Evolutionary conservation across 257 asterid genomes (phyloP), one percentile per base, ranked within the genome.

Genomic region (Mitragyna speciosa): DNA sequence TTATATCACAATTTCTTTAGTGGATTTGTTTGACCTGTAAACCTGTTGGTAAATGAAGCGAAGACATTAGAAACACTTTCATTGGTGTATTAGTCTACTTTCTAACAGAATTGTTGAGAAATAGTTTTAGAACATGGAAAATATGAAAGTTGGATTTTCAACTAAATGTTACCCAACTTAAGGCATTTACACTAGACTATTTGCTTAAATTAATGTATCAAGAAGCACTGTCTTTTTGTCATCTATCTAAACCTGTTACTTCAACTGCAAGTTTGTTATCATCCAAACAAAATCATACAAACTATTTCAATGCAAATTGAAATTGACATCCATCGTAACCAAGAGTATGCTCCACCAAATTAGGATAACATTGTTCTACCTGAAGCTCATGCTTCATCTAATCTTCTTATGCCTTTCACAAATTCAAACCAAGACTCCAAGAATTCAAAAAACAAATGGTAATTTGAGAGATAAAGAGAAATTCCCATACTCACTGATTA

Each of bases 401-500:
- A 20, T 58, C 22, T 11, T 58, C 14, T 33, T 3, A 36, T 75
- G 49, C 24, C 26, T 22, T 3, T n/a, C 73, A 36, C n/a, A 22
- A 24, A 77, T 56, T 76, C 61, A 47, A 15, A n/a, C 20, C 39
- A 1, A 28, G n/a, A 24, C 20, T 2, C n/a, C 64, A 17, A 30
- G 5, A 43, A 61, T n/a, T 45, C 45, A 9, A 16, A 43, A 43
- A 56, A 56, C 24, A 54, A 56, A 17, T 56, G 26, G n/a, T 17
- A 15, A 5, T 52, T 52, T 52, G 16, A 52, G 28, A 71, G 49
- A 10, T n/a, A 20, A 56, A 56, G 64, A 56, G 64, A 72, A 14
- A 15, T n/a, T 49, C 61, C 80, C 22, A 24, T 56, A 82, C 89
- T 83, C 75, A 85, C 90, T 83, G n/a, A 36, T 69, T 78, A 64